Base-by-base conservation (phyloP, 148 eudicot species). In the Dysphania ambrosioides region DNA sequence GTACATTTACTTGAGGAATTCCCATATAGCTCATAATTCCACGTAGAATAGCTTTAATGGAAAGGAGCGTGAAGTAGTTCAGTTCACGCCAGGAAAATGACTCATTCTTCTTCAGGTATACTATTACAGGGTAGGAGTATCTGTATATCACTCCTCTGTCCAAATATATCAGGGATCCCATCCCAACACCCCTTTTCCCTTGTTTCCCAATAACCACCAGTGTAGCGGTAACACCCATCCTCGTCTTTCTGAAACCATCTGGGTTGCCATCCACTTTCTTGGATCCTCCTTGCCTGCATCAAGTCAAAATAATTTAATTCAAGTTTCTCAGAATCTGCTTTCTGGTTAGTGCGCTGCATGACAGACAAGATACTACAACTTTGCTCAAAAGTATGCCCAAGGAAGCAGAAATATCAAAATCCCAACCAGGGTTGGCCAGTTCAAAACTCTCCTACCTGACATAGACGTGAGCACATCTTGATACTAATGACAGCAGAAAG, bases 201-300 rank as follows among this genome's bases (percentile, higher is more conserved):
- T 30, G 88, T 84, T 87, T 93, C 98, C 98, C 98, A 93, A 78
- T 93, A 93, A 51, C 97, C 97, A 68, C 97, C 97, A 29, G 47
- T 67, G 63, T 93, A 93, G 30, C 84, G 85, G 44, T 88, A 93
- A 80, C 95, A 89, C 31, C 97, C 95, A 64, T 93, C 98, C 72
- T 88, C 98, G 51, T 93, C 93, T 81, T 80, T 91, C 64, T 68
- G 77, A 70, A 91, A 93, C 98, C 98, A 93, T 83, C 90, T 88
- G 32, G 98, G 98, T 81, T 85, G 83, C 97, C 98, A 93, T 13
- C 98, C 98, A 76, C 93, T 88, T 76, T 93, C 98, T 86, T 93
- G 98, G 83, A 93, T 71, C 81, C 76, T 91, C 89, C 97, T 84
- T 67, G 98, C 97, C 98, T 93, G 88, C 68, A 67, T 29, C 41